phyloP scores from a whole-genome alignment of 83 land plant genomes.

The Diphasiastrum complanatum region DNA sequence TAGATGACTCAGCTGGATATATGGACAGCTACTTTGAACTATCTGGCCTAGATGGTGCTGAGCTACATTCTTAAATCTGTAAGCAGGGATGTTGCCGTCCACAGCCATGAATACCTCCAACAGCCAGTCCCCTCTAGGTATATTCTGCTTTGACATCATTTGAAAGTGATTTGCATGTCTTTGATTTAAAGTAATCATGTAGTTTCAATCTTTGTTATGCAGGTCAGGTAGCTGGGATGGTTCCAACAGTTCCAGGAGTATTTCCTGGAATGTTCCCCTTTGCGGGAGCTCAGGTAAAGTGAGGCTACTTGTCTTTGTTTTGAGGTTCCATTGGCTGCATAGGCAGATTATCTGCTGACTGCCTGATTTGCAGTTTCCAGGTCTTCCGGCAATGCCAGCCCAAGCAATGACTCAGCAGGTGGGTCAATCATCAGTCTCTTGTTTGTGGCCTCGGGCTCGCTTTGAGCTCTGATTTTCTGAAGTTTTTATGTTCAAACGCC shows the following conservation, averaged over 20 bases:
- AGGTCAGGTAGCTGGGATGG: slow-evolving; percentile 40
- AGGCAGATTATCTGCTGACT: neutral
- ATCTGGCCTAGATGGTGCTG: too few relatives aligned
- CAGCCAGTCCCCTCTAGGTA: too few relatives aligned
- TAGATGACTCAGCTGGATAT: too few relatives aligned
- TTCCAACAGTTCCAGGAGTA: slow-evolving; percentile 33
- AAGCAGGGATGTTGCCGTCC: too few relatives aligned
- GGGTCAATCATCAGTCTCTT: neutral
- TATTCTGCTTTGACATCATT: neutral
- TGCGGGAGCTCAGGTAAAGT: slow-evolving; percentile 37
- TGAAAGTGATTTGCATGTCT: neutral
- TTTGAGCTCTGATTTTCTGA: too few relatives aligned
- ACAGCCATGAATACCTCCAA: too few relatives aligned
- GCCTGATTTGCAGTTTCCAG: slow-evolving; percentile 40
- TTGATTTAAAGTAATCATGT: too few relatives aligned
- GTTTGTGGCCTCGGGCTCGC: too few relatives aligned
- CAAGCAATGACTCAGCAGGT: slow-evolving; percentile 94
- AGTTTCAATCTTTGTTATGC: slow-evolving; percentile 7
- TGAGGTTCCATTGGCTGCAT: neutral
- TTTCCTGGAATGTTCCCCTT: slow-evolving; percentile 39
- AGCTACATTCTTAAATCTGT: too few relatives aligned
- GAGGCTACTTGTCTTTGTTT: neutral
- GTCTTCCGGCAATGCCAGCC: slow-evolving; percentile 57
- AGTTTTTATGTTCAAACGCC: too few relatives aligned
- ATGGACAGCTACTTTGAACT: too few relatives aligned